Percentiles rank a stretch among this genome's conserved stretches.
These are phyloP conservation scores for Daldinia grandis DNA, from an alignment of 495 filamentous ascomycete genomes.

Conservation along the genomic window DNA sequence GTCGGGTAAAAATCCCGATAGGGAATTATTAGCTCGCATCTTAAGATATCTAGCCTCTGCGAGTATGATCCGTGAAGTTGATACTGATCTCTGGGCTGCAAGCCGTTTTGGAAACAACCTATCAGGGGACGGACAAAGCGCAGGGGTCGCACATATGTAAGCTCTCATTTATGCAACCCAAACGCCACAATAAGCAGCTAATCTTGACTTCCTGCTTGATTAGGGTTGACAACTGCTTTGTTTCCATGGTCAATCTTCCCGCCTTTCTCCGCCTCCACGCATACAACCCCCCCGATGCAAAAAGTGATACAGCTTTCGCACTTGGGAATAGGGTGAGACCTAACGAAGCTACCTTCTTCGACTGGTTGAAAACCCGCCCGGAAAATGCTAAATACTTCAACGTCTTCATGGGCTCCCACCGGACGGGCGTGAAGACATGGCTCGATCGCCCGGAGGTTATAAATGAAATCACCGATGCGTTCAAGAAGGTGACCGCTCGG, in stretches of 20 bases:
- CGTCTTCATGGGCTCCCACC: slow-evolving; percentile 31
- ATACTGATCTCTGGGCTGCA: slow-evolving; percentile 27
- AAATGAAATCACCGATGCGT: slow-evolving; percentile 23
- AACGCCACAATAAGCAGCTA: neutral
- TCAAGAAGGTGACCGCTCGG: slow-evolving; percentile 23
- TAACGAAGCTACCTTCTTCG: slow-evolving; percentile 29
- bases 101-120: slow-evolving; percentile 35
- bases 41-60: slow-evolving; percentile 34
- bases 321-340: slow-evolving; percentile 24
- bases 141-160: slow-evolving; percentile 31
- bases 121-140: slow-evolving; percentile 27
- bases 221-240: slow-evolving; percentile 30
- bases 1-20: slow-evolving; percentile 24
- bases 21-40: slow-evolving; percentile 25
- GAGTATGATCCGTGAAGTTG: slow-evolving; percentile 26
- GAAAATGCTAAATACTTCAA: slow-evolving; percentile 32
- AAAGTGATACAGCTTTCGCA: slow-evolving; percentile 31
- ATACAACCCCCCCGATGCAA: slow-evolving; percentile 18
- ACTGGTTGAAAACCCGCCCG: slow-evolving; percentile 32
- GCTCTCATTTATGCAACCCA: neutral
- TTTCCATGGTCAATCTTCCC: slow-evolving; percentile 19
- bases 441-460: slow-evolving; percentile 23
- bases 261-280: slow-evolving; percentile 19
- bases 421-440: slow-evolving; percentile 30
- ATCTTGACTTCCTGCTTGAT: neutral